Evolutionary conservation across 2,329 filamentous ascomycete genomes (phyloP).

Genomic region (Hysterium pulicare): DNA sequence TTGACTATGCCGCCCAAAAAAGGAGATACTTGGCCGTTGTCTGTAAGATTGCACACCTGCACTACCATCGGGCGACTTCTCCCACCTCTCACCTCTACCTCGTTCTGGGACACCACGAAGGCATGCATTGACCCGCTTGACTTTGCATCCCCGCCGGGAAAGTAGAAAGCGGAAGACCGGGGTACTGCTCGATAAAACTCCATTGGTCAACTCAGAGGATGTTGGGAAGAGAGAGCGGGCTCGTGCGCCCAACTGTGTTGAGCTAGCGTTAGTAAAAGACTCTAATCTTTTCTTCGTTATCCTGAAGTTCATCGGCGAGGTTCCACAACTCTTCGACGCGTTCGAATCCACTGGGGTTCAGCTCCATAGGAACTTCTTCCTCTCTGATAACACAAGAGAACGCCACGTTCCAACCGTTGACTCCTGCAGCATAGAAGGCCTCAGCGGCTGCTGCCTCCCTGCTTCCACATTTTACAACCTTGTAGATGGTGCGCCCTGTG

Average conservation of each 20-base stretch:
- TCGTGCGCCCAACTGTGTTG: background rate
- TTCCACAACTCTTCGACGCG: constrained; percentile 24
- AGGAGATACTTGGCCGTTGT: no score
- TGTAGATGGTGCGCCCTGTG: constrained; percentile 26
- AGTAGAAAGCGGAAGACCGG: no score
- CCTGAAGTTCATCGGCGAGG: constrained; percentile 17
- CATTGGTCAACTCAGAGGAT: no score
- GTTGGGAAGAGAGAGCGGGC: no score
- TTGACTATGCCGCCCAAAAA: no score
- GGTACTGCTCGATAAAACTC: no score
- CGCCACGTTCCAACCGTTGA: constrained; percentile 28
- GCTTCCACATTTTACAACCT: constrained; percentile 28
- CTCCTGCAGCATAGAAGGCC: constrained; percentile 25
- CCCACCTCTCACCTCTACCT: no score
- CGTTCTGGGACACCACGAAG: no score
- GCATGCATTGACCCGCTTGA: no score
- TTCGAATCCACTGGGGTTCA: constrained; percentile 12
- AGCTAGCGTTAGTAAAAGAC: constrained; percentile 27
- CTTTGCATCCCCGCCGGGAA: no score
- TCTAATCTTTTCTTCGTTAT: constrained; percentile 15
- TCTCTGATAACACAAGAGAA: constrained; percentile 30
- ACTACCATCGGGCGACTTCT: no score
- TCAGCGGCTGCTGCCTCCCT: constrained; percentile 28
- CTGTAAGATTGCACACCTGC: no score
- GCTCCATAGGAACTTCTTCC: constrained; percentile 21